Conservation (phyloP, 208 protist genomes). For the Wallacemonas sp. region DNA sequence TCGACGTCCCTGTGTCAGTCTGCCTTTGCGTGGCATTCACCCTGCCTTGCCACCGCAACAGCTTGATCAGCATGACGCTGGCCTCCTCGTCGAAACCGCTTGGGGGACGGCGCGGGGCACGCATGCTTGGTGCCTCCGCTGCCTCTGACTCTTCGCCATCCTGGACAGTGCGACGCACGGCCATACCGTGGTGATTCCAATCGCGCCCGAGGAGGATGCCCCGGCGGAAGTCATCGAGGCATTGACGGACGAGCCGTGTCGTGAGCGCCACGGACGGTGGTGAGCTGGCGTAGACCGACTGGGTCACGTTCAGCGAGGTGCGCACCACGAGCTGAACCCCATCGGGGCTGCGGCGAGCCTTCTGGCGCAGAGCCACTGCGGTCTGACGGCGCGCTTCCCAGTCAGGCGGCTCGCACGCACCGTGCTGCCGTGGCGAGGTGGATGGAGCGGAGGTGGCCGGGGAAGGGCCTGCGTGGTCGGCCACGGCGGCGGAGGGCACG, state of each 20-base stretch:
- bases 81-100: slow-evolving; percentile 21
- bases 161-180: neutral
- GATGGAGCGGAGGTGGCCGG: neutral
- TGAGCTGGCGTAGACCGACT: slow-evolving; percentile 30
- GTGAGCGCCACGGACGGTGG: slow-evolving; percentile 24
- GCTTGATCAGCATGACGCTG: slow-evolving; percentile 14
- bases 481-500: neutral
- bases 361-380: neutral
- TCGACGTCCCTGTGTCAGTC: neutral
- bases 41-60: slow-evolving; percentile 10
- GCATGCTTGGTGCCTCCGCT: neutral
- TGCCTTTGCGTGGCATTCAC: neutral
- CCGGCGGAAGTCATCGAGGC: slow-evolving; percentile 39
- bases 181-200: slow-evolving; percentile 6
- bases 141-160: neutral
- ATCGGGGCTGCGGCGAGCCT: slow-evolving; percentile 11
- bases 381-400: neutral
- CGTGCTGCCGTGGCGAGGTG: neutral
- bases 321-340: slow-evolving; percentile 52
- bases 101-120: neutral
- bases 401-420: neutral
- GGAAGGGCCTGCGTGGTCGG: neutral
- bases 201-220: slow-evolving; percentile 46
- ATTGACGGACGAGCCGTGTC: slow-evolving; percentile 45
- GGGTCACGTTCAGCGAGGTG: slow-evolving; percentile 45